Conservation (phyloP, 495 filamentous ascomycete species). For the Trichodelitschia bisporula region DNA sequence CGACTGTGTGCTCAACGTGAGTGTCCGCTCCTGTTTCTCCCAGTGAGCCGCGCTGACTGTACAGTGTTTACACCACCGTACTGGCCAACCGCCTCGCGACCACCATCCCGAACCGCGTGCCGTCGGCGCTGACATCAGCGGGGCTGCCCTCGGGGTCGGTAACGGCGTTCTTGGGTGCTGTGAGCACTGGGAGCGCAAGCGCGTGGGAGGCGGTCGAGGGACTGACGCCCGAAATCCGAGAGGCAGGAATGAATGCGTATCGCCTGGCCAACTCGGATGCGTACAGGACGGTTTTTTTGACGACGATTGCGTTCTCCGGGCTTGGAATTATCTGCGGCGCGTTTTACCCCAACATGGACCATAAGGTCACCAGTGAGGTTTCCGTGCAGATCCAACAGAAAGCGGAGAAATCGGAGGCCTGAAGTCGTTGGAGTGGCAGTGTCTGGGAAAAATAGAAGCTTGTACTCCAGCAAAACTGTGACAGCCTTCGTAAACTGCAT, state of each 20-base stretch:
- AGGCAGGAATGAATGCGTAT: conserved; percentile 3
- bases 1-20: conserved; percentile 2
- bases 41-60: background rate
- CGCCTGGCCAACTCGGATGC: conserved; percentile 4
- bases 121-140: conserved; percentile 2
- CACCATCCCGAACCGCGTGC: conserved; percentile 4
- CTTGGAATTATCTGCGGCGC: conserved; percentile 3
- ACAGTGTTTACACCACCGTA: conserved; percentile 4
- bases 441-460: no score
- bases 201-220: conserved; percentile 4
- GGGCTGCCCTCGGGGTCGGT: conserved; percentile 2
- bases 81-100: conserved; percentile 6
- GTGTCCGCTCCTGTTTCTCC: background rate
- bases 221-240: conserved; percentile 3
- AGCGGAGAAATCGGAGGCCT: no score
- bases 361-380: conserved; percentile 5
- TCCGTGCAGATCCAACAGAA: no score
- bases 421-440: no score
- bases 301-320: conserved; percentile 6
- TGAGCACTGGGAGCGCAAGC: conserved; percentile 3
- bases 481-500: no score
- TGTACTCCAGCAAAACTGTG: no score
- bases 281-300: conserved; percentile 7
- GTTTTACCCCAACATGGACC: conserved; percentile 6
- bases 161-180: conserved; percentile 1